These are phyloP conservation scores for Pichia rugopelliculosa DNA, from an alignment of 805 yeast species.

Conservation along the genomic window DNA sequence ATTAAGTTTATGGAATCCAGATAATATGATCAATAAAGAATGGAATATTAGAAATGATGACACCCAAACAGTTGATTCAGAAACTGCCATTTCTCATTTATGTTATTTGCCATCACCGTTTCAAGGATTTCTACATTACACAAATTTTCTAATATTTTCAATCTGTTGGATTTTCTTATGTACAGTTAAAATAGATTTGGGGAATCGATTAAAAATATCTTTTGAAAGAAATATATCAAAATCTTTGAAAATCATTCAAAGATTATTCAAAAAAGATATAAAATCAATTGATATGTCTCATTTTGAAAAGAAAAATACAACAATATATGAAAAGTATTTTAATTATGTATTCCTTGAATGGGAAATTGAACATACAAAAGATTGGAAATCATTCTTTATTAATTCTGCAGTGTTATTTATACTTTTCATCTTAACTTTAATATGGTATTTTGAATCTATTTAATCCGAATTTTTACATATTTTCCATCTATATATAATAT, in stretches of 20 bases:
- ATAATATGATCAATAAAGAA: background rate
- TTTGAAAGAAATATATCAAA: background rate
- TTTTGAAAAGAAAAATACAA: constrained; percentile 8
- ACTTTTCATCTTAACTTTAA: constrained; percentile 9
- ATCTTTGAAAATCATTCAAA: background rate
- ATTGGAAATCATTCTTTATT: constrained; percentile 9
- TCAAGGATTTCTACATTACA: constrained; percentile 18
- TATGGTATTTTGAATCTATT: constrained; percentile 16
- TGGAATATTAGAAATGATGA: constrained; percentile 11
- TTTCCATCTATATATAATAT: background rate
- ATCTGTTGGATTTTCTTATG: constrained; percentile 18
- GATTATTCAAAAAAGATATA: background rate
- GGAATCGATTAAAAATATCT: constrained; percentile 5
- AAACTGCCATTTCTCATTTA: constrained; percentile 22
- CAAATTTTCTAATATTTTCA: constrained; percentile 8
- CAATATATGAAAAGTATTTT: background rate
- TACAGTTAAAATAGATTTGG: constrained; percentile 10
- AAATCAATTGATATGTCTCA: constrained; percentile 3
- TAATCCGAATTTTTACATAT: constrained; percentile 3
- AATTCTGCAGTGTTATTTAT: constrained; percentile 9
- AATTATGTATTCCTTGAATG: constrained; percentile 16
- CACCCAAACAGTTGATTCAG: constrained; percentile 19
- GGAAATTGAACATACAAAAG: constrained; percentile 14
- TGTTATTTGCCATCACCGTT: constrained; percentile 27
- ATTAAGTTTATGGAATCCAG: constrained; percentile 46